Percentiles rank a stretch among this genome's conserved stretches.
phyloP scores from a whole-genome alignment of 108 stramenopile species.

The Skeletonema costatum region DNA sequence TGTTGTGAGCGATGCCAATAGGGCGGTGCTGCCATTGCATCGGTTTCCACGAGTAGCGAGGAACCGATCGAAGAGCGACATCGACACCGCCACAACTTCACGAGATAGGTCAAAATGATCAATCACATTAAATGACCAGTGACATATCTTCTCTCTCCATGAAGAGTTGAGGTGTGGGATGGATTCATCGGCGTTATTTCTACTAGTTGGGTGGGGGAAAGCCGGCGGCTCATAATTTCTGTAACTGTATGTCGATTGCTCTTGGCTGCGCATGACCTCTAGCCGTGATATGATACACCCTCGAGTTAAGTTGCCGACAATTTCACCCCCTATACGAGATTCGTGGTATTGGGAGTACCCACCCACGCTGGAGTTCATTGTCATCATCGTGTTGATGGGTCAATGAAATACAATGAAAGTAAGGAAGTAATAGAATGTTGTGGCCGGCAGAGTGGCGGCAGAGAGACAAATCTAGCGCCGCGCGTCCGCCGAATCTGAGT shows the following conservation, averaged over 20 bases:
- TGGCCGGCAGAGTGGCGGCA: not conserved
- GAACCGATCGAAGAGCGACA: constrained; percentile 79
- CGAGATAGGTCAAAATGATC: constrained; percentile 85
- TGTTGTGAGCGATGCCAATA: constrained; percentile 69
- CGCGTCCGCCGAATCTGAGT: not conserved
- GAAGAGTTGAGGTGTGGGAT: constrained; percentile 33
- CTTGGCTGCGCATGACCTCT: constrained; percentile 35
- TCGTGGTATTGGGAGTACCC: constrained; percentile 51
- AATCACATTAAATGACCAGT: constrained; percentile 83
- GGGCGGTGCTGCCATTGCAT: constrained; percentile 69
- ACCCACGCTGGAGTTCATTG: constrained; percentile 1
- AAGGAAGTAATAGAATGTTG: not conserved
- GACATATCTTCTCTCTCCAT: constrained; percentile 85
- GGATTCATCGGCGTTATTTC: constrained; percentile 11
- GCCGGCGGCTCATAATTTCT: constrained; percentile 12
- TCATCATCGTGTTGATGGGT: not conserved
- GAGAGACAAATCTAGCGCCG: not conserved
- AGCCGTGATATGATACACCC: constrained; percentile 46
- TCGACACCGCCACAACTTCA: constrained; percentile 70
- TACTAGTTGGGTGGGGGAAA: constrained; percentile 4
- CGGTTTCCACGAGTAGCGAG: constrained; percentile 67
- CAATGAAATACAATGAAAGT: not conserved
- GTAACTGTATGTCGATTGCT: constrained; percentile 34
- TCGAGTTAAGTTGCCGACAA: constrained; percentile 44
- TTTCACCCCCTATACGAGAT: constrained; percentile 45